Conservation (phyloP, 1,284 basidiomycete genomes). For the Xerocomus tenax region DNA sequence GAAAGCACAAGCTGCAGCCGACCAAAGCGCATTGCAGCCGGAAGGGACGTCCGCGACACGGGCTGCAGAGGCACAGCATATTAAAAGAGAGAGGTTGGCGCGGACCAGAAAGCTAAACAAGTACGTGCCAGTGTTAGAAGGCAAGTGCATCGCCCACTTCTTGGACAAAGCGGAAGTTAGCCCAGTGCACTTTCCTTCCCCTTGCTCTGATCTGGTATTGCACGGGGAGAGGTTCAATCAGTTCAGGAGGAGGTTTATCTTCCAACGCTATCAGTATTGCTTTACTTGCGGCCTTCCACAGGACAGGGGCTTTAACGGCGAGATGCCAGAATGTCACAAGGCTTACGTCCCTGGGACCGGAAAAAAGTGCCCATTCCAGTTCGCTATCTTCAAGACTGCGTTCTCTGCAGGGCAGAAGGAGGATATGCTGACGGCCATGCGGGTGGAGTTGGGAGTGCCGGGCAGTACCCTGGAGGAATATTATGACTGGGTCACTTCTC, state of each 20-base stretch:
- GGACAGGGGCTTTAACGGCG: background rate
- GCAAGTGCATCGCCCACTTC: background rate
- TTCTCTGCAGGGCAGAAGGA: background rate
- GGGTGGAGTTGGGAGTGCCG: background rate
- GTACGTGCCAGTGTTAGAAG: background rate
- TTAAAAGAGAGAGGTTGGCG: background rate
- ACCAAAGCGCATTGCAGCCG: background rate
- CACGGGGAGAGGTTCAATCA: accelerated
- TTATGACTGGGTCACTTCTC: background rate
- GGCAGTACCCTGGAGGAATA: background rate
- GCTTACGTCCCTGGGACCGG: background rate
- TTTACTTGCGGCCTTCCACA: background rate
- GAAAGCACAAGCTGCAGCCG: background rate
- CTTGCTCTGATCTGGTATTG: background rate
- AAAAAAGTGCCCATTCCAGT: background rate
- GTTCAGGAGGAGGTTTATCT: background rate
- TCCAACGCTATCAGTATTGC: background rate
- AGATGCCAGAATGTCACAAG: background rate
- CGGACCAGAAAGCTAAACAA: background rate
- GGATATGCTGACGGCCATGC: background rate
- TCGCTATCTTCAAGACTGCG: background rate
- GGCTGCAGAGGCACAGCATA: background rate
- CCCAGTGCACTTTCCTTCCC: background rate
- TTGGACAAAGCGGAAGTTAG: background rate
- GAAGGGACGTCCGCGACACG: background rate